Evolutionary conservation across 2,329 filamentous ascomycete genomes (phyloP).

Genomic region (Metarhizium album): DNA sequence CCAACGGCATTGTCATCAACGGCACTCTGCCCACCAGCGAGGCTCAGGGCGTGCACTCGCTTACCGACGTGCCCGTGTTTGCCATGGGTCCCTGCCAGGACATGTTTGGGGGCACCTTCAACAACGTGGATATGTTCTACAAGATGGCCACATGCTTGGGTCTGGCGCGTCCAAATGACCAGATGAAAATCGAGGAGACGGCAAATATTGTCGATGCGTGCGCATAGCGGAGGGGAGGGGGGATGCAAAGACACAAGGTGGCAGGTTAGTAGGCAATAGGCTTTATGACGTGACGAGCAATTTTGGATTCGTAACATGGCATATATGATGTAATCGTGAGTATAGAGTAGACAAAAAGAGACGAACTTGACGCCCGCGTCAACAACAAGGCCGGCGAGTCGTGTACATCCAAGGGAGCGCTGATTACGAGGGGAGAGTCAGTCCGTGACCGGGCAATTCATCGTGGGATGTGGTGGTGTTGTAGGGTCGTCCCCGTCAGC

Average conservation of each 20-base stretch:
- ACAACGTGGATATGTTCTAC: conserved; percentile 64
- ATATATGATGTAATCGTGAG: conserved; percentile 2
- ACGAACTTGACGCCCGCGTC: too few species aligned
- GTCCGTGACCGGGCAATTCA: too few species aligned
- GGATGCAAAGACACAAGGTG: too few species aligned
- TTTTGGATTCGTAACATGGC: conserved; percentile 1
- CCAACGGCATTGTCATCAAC: conserved; percentile 61
- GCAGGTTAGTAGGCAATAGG: conserved; percentile 7
- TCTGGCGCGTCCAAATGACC: conserved; percentile 26
- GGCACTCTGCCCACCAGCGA: conserved; percentile 58
- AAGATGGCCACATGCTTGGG: conserved; percentile 61
- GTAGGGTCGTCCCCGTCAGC: too few species aligned
- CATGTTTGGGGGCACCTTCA: conserved; percentile 60
- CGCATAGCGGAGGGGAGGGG: too few species aligned
- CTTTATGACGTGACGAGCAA: conserved; percentile 3
- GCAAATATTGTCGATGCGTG: too few species aligned
- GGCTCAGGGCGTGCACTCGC: conserved; percentile 60
- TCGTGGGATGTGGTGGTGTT: too few species aligned
- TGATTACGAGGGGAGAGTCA: too few species aligned
- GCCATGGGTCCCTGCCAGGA: conserved; percentile 71
- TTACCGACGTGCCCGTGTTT: conserved; percentile 71
- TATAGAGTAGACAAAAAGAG: neutral
- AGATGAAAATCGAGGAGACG: too few species aligned
- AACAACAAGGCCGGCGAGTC: too few species aligned
- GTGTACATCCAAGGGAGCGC: too few species aligned